Conservation (phyloP, 495 filamentous ascomycete genomes). For the Penicillium macrosclerotiorum region DNA sequence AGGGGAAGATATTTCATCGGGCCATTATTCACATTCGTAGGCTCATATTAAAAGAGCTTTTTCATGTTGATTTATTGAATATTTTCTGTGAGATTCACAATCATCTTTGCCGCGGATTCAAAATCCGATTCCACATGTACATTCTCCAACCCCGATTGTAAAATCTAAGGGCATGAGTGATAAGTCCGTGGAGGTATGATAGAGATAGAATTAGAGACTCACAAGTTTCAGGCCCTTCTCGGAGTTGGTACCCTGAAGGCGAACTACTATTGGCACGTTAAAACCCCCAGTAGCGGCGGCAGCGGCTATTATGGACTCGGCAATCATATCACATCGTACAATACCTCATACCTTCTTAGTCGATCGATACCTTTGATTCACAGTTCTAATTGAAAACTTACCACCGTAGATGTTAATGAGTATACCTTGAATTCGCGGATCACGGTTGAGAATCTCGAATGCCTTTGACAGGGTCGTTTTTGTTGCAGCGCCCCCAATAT, state of each 20-base stretch:
- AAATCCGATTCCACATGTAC: conserved; percentile 28
- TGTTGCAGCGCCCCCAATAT: conserved; percentile 31
- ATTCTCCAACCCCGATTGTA: conserved; percentile 19
- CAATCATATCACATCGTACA: conserved; percentile 38
- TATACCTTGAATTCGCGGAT: conserved; percentile 23
- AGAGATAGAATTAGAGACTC: not conserved
- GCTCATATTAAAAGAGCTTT: too few species aligned
- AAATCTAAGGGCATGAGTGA: conserved; percentile 8
- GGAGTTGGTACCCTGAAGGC: conserved; percentile 32
- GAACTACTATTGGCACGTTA: conserved; percentile 28
- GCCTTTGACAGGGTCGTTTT: conserved; percentile 26
- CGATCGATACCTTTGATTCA: not conserved
- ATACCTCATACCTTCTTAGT: conserved; percentile 17
- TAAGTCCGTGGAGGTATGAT: not conserved
- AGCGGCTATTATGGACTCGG: conserved; percentile 30
- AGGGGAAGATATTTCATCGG: too few species aligned
- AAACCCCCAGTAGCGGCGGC: conserved; percentile 20
- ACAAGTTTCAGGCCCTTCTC: conserved; percentile 26
- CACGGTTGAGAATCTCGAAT: conserved; percentile 25
- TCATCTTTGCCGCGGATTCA: conserved; percentile 22
- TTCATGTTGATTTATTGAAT: too few species aligned
- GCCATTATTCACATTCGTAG: too few species aligned
- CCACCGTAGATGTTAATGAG: conserved; percentile 35
- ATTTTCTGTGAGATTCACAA: conserved; percentile 10
- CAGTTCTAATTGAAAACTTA: not conserved